Evolutionary conservation across 176 grass and related monocot genomes (phyloP), one percentile per base, ranked within the genome.

Genomic region (Zea luxurians): DNA sequence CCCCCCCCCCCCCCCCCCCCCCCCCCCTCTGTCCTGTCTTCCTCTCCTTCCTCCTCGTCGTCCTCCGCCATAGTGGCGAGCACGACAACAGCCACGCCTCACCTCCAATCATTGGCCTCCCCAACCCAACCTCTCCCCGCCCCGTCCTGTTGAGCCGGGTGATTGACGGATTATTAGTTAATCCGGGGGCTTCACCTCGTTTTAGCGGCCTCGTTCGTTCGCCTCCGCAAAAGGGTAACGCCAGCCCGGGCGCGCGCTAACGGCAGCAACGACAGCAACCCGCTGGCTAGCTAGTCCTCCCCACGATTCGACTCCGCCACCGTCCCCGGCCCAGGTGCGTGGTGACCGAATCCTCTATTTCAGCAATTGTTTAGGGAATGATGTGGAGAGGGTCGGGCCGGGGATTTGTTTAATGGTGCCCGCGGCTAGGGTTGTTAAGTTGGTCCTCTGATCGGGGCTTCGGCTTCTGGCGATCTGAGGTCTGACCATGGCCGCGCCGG

Each of bases 401-500:
- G 68, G 74, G 47, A 55, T 82, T 87, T 87, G 66, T 87, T 75
- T 83, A 83, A 54, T 76, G 80, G 15, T 44, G 50, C 35, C 61
- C 69, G 80, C 35, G 58, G 73, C 44, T 27, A 38, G 85, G 66
- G 74, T 82, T 49, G 85, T 82, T 87, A 82, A 71, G 66, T 57
- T 77, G 47, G 73, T 78, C 79, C 38, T 78, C 74, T 72, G 41
- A 82, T 87, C 79, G 68, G 70, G 5, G 11, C 8, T 79, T 66
- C 11, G 63, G 70, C n/a, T 74, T 41, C 46, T 50, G 48, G 67
- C 37, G 86, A 88, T 88, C 86, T 88, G 82, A 37, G 71, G 58
- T 47, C 11, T 52, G n/a, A 61, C 58, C 77, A 88, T 88, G 86
- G 81, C 86, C 64, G 21, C 81, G 63, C 86, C 76, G 16, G 81